Percentiles rank a stretch among this genome's conserved stretches.
phyloP scores from a whole-genome alignment of 331 rosid species.

The Quercus tomentella region DNA sequence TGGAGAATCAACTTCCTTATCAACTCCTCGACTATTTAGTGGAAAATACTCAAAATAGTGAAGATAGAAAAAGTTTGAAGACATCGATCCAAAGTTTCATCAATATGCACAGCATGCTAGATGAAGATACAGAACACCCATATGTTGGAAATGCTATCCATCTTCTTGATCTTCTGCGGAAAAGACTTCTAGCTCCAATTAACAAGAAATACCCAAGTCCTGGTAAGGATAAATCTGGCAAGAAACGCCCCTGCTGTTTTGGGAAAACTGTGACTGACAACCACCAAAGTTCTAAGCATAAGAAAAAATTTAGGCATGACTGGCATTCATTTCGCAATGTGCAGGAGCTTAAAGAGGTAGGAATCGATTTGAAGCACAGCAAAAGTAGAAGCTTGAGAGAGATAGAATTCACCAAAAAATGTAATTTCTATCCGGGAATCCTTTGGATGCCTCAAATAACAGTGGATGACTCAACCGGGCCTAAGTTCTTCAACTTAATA shows the following conservation, averaged over 20 bases:
- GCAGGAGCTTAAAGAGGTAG: conserved; percentile 1
- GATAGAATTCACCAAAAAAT: neutral
- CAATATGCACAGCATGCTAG: too few species aligned
- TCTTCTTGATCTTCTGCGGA: conserved; percentile 14
- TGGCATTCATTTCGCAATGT: neutral
- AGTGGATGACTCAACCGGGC: conserved; percentile 1
- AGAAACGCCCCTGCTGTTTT: too few species aligned
- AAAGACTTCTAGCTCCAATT: neutral
- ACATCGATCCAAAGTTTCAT: neutral
- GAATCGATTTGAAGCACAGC: neutral
- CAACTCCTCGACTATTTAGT: neutral
- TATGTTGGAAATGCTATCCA: neutral
- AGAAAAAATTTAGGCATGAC: too few species aligned
- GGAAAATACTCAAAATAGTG: neutral
- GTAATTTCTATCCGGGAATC: neutral
- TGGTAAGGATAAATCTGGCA: too few species aligned
- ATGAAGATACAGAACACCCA: too few species aligned
- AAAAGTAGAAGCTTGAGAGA: rapidly evolving
- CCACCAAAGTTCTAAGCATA: neutral
- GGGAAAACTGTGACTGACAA: too few species aligned
- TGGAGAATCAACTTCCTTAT: conserved; percentile 47
- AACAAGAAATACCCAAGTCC: too few species aligned
- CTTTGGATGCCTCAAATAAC: conserved; percentile 2
- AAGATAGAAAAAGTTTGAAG: neutral
- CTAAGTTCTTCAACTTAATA: neutral